A percentile compares a stretch with the other conserved stretches of the same genome.
These are phyloP conservation scores for Botrytis deweyae DNA, from an alignment of 2,329 filamentous ascomycete genomes.

Conservation along the genomic window DNA sequence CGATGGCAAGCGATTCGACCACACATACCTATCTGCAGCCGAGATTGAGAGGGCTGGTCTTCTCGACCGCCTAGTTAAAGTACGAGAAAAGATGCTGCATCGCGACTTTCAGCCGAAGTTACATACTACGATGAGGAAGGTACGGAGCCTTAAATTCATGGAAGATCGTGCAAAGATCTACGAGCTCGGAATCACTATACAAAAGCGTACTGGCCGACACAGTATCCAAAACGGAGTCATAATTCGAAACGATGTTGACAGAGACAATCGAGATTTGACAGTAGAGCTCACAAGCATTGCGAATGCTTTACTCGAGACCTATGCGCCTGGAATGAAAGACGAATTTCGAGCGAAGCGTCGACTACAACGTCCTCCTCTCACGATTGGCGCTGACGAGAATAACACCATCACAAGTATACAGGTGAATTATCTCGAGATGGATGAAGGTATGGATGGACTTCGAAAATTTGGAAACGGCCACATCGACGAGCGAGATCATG, in stretches of 20 bases:
- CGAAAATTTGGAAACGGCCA: neutral
- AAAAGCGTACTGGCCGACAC: neutral
- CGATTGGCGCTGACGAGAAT: neutral
- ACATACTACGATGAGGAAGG: neutral
- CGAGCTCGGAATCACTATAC: neutral
- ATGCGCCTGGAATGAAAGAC: neutral
- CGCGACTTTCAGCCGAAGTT: neutral
- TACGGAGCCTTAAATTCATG: neutral
- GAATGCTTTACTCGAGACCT: neutral
- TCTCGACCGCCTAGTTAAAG: neutral
- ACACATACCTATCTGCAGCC: neutral
- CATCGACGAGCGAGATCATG: neutral
- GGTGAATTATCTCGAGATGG: neutral
- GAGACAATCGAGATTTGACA: neutral
- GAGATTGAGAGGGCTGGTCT: neutral
- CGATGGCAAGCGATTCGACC: neutral
- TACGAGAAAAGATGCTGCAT: neutral
- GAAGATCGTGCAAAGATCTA: neutral
- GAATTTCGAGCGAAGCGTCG: neutral
- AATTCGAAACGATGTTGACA: neutral
- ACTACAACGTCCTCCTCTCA: neutral
- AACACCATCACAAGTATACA: neutral
- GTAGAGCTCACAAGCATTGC: neutral
- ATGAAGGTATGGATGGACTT: neutral
- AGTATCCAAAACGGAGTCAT: neutral